phyloP scores from a whole-genome alignment of 371 early-diverging fungal species.

The Sporodiniella umbellata region DNA sequence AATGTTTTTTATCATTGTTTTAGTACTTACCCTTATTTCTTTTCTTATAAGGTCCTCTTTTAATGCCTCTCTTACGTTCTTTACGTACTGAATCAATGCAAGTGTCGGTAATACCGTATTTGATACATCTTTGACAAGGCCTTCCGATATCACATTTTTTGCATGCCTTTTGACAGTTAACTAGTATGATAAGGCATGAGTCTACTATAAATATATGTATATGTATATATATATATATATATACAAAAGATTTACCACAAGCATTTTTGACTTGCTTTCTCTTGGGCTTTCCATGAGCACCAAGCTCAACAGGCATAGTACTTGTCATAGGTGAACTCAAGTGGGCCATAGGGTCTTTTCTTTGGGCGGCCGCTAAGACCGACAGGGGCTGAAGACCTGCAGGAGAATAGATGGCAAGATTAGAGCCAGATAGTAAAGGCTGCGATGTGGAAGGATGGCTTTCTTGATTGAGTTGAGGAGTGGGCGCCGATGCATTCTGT shows the following conservation, averaged over 20 bases:
- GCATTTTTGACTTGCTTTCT: constrained; percentile 83
- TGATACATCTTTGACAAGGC: constrained; percentile 81
- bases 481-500: no score
- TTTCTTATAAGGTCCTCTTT: constrained; percentile 76
- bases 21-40: constrained; percentile 18
- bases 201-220: no score
- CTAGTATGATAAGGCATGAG: constrained; percentile 15
- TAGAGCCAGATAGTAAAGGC: constrained; percentile 14
- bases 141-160: constrained; percentile 87
- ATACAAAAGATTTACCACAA: no score
- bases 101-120: constrained; percentile 64
- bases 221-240: no score
- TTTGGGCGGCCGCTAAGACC: constrained; percentile 16
- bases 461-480: no score
- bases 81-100: constrained; percentile 80
- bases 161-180: constrained; percentile 87
- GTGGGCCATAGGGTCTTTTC: constrained; percentile 4
- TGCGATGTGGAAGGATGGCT: no score
- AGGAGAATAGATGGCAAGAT: constrained; percentile 21
- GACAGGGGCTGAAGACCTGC: constrained; percentile 23
- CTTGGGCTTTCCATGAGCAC: constrained; percentile 30
- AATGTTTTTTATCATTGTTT: neutral
- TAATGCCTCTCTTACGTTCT: constrained; percentile 76
- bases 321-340: constrained; percentile 15
- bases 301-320: constrained; percentile 4